Base-by-base conservation (phyloP, 768 basidiomycete genomes). In the Mycena metata region DNA sequence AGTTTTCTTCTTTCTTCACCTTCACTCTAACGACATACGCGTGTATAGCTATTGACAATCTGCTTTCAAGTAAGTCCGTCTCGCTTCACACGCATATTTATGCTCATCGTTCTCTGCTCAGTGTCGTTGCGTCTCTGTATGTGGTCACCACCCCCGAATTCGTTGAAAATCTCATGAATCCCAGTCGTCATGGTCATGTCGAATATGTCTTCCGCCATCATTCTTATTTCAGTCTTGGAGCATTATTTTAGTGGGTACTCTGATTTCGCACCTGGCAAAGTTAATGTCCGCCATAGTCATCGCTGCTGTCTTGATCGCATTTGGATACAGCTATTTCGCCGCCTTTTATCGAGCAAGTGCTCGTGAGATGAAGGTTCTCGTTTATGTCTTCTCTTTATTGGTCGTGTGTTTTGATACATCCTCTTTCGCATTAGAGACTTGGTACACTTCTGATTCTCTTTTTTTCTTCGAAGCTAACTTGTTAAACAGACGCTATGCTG, bases 311-410 rank as follows among this genome's bases (percentile, higher is more conserved):
- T 80, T 83, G 21, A 85, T 93, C 51, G 77, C 82, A 1, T 66
- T 89, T n/a, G 85, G 88, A 6, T 95, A 94, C 77, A 83, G 78
- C 58, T 88, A 91, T 75, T 88, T 90, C 63, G 88, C 89, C 3
- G 80, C 81, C 0, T 94, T 89, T 81, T 96, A 94, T 77, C 83
- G 90, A 30, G 84, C 86, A 5, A 90, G 90, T 68, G 89, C 92
- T 0, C 81, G 92, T 57, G 92, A 94, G 76, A 81, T 94, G 74
- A 95, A 94, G 70, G 70, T 71, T 45, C 39, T 10, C 5, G 11
- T 39, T 47, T n/a, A 39, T 9, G 26, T 16, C 54, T 0, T 41
- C 10, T 7, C 17, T 15, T 2, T 0, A 12, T 39, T 19, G 4
- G 23, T 19, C 26, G 19, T 21, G n/a, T 42, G 1, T 30, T 5